These are phyloP conservation scores for Echium plantagineum DNA, from an alignment of 257 asterid genomes.

Conservation along the genomic window DNA sequence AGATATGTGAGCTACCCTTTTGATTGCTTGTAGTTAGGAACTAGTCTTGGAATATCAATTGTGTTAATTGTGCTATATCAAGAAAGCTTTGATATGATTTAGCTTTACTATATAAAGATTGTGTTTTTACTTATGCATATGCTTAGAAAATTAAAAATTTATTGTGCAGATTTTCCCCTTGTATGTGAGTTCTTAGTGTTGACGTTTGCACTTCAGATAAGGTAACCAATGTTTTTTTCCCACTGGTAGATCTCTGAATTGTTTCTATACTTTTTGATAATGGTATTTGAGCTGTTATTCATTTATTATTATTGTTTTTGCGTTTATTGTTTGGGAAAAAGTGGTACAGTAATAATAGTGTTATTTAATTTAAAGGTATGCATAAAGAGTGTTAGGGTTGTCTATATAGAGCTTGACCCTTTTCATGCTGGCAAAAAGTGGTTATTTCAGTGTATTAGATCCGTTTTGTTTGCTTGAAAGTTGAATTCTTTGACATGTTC, in stretches of 20 bases:
- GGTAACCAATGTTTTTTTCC: too few species aligned
- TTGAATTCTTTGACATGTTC: slow-evolving; percentile 7
- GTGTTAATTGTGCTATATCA: too few species aligned
- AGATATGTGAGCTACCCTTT: too few species aligned
- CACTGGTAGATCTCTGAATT: too few species aligned
- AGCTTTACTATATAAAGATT: too few species aligned
- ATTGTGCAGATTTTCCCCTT: too few species aligned
- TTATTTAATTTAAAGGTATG: background rate
- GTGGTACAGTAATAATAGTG: background rate
- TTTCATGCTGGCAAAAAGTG: background rate
- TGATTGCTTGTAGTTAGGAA: background rate
- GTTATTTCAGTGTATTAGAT: slow-evolving; percentile 9
- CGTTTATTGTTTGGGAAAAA: background rate
- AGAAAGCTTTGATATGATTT: background rate
- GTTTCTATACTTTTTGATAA: background rate
- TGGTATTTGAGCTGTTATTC: too few species aligned
- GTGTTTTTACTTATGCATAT: background rate
- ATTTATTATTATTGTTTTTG: too few species aligned
- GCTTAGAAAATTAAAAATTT: background rate
- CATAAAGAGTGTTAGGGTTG: background rate
- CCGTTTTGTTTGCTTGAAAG: slow-evolving; percentile 12
- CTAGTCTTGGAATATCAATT: background rate
- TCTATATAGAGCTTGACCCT: background rate
- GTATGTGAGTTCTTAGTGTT: background rate
- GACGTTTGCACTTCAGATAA: too few species aligned